phyloP scores from a whole-genome alignment of 2,329 filamentous ascomycete species.

The Penicillium thymicola region DNA sequence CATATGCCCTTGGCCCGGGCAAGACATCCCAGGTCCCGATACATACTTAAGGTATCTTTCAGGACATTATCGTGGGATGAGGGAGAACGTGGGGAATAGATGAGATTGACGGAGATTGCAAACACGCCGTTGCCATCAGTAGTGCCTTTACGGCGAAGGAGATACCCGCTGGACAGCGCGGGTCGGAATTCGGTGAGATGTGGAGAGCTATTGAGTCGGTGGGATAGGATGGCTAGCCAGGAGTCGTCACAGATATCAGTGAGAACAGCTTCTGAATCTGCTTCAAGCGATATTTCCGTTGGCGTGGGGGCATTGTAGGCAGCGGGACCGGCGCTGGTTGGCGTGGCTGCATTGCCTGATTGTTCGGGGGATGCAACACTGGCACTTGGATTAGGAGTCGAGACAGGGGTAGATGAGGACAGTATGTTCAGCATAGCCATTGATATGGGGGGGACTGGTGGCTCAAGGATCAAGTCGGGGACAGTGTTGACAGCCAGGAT shows the following conservation, averaged over 20 bases:
- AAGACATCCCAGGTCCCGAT: slow-evolving; percentile 44
- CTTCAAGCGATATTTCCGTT: slow-evolving; percentile 36
- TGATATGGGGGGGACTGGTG: slow-evolving; percentile 32
- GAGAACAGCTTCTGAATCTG: slow-evolving; percentile 56
- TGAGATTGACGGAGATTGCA: slow-evolving; percentile 42
- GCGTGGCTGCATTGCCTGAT: slow-evolving; percentile 39
- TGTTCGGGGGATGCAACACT: slow-evolving; percentile 43
- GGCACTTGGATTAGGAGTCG: slow-evolving; percentile 37
- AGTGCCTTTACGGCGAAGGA: slow-evolving; percentile 45
- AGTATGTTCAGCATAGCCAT: slow-evolving; percentile 33
- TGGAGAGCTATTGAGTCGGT: slow-evolving; percentile 43
- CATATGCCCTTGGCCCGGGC: slow-evolving; percentile 43
- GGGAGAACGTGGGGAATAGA: slow-evolving; percentile 34
- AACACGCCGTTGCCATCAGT: slow-evolving; percentile 43
- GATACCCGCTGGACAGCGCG: slow-evolving; percentile 45
- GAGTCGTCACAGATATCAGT: slow-evolving; percentile 59
- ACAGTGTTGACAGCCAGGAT: slow-evolving; percentile 36
- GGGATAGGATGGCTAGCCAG: slow-evolving; percentile 56
- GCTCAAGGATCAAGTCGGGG: slow-evolving; percentile 36
- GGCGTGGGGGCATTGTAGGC: slow-evolving; percentile 39
- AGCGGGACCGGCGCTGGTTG: slow-evolving; percentile 27
- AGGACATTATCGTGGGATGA: slow-evolving; percentile 36
- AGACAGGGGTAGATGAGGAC: slow-evolving; percentile 37
- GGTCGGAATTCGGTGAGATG: slow-evolving; percentile 44
- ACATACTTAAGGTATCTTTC: slow-evolving; percentile 44